Base-by-base conservation (phyloP, 768 basidiomycete species). In the Sutorius australiensis region DNA sequence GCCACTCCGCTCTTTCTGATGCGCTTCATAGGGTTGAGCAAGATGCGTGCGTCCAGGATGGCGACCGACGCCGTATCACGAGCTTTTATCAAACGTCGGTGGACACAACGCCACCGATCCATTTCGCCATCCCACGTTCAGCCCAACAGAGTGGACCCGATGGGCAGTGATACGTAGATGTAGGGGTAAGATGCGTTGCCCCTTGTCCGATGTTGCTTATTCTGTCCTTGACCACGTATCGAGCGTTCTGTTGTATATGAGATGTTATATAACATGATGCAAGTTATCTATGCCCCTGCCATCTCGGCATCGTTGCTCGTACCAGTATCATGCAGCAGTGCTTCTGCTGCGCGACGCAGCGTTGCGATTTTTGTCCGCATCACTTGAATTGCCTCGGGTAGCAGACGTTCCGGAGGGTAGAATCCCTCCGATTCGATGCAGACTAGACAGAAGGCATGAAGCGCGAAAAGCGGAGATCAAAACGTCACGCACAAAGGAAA, bases 391-490 rank as follows among this genome's bases (percentile, higher is more conserved):
- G 93, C 78, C 63, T 94, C 92, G 0, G 83, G 83, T 13, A 95
- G 73, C 11, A 98, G 75, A 31, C 89, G 79, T 70, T 95, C 83
- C 0, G 95, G 94, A 3, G 80, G 72, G 65, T 97, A 97, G 12
- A 90, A 82, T 5, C 95, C 88, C 63, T 94, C 90, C 0, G 92
- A 92, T 69, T 98, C 95, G 36, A 98, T 78, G 55, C 82, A 89
- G 75, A 92, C 95, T 69, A 21, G 91, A 65, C 21, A 14, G 5
- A 43, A 47, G 37, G 45, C 33, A 59, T 47, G 34, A 54, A 28
- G 36, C 8, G 43, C 41, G 27, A 27, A 41, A 6, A 12, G 50
- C 3, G 10, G 46, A 40, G 10, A 31, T 6, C 1, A 52, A 43
- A 38, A 14, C 40, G 46, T 14, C 27, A 75, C 91, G 62, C 62